These are phyloP conservation scores for Blastomyces gilchristii DNA, from an alignment of 2,329 filamentous ascomycete species.

Conservation along the genomic window DNA sequence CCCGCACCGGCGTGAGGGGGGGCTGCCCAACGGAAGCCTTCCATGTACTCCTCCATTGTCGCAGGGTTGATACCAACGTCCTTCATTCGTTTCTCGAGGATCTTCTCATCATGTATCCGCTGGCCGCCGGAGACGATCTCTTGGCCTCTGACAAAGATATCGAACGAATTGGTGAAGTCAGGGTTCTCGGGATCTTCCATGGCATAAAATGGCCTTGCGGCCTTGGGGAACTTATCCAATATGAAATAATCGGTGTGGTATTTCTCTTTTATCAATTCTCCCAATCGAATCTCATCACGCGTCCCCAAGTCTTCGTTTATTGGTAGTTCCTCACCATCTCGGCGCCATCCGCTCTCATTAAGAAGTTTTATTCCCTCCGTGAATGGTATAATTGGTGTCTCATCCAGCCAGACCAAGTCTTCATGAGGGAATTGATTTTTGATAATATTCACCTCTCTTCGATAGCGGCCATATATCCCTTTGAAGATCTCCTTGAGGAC, in stretches of 20 bases:
- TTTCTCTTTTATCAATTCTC: conserved; percentile 74
- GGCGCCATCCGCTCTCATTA: conserved; percentile 64
- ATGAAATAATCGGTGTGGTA: conserved; percentile 87
- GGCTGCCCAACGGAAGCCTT: conserved; percentile 77
- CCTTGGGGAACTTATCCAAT: conserved; percentile 81
- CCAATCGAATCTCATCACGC: conserved; percentile 75
- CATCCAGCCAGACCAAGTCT: conserved; percentile 74
- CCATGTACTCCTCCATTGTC: conserved; percentile 84
- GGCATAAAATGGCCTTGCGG: conserved; percentile 81
- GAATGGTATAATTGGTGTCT: conserved; percentile 75
- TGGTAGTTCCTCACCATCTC: conserved; percentile 64
- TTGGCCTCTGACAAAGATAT: conserved; percentile 87
- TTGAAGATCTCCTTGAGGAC: conserved; percentile 72
- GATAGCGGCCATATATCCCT: conserved; percentile 57
- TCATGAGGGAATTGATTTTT: conserved; percentile 78
- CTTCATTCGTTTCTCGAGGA: conserved; percentile 68
- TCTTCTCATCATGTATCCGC: conserved; percentile 71
- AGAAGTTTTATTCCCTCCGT: conserved; percentile 69
- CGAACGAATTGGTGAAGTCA: conserved; percentile 74
- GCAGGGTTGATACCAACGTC: conserved; percentile 63
- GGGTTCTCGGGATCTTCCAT: conserved; percentile 68
- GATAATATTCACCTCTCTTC: conserved; percentile 64
- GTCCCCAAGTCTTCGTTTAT: conserved; percentile 74
- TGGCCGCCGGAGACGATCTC: conserved; percentile 89
- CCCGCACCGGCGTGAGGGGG: conserved; percentile 85